Evolutionary conservation across 495 filamentous ascomycete species (phyloP), one percentile per base, ranked within the genome.

Genomic region (Hypoxylon rickii): DNA sequence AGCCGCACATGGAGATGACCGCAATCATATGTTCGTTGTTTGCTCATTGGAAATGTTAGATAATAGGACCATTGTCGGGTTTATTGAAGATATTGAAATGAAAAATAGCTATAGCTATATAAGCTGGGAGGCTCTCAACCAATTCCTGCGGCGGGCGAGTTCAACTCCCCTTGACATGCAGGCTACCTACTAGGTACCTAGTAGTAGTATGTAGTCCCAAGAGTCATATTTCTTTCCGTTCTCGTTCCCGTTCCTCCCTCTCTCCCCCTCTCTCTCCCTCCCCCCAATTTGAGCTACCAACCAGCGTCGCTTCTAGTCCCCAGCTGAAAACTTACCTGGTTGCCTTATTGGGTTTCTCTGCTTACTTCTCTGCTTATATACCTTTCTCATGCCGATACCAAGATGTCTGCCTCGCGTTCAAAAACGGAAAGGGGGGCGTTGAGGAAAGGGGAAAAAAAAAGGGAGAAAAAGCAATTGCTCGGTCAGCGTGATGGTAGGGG

Each of bases 1-100:
- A 55, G 58, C 58, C 58, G 51, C 58, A 61, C 32, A 19, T 4
- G 24, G 24, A 16, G 5, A 20, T 7, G 7, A 38, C 7, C 17
- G 17, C 18, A 32, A 12, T 36, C 13, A 3, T 34, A 16, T 34
- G 16, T 13, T 12, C 3, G 3, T 10, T 36, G 3, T 17, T 17
- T 2, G 7, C 32, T 34, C 24, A 17, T 44, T 8, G 11, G 2
- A 7, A 36, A 46, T 46, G 31, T 3, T 20, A 17, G 11, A 20
- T 16, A 32, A 17, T 32, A 57, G 54, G 18, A 40, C 54, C 8
- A 52, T 1, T 1, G 24, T 38, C 32, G 11, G 7, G 24, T 43
- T n/a, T n/a, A n/a, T n/a, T n/a, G n/a, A n/a, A n/a, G n/a, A n/a
- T n/a, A n/a, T n/a, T n/a, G n/a, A n/a, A n/a, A n/a, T n/a, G n/a